These are phyloP conservation scores for Gossypium gossypioides DNA, from an alignment of 441 rosid genomes.

Conservation along the genomic window DNA sequence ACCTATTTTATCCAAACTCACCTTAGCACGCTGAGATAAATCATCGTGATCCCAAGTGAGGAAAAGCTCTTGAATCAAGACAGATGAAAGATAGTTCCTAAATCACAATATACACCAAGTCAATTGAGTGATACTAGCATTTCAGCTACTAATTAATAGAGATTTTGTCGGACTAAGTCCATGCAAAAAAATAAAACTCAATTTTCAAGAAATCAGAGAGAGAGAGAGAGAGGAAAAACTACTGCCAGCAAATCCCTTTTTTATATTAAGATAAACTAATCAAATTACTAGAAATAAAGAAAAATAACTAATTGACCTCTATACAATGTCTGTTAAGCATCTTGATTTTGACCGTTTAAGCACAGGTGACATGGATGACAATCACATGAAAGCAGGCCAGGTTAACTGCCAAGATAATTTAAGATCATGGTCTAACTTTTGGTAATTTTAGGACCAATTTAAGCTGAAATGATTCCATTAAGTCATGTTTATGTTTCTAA, in stretches of 20 bases:
- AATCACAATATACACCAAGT: conserved; percentile 28
- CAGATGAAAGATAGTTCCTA: conserved; percentile 96
- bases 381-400: neutral
- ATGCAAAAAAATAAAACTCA: neutral
- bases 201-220: neutral
- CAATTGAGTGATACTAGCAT: conserved; percentile 14
- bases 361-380: neutral
- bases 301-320: neutral
- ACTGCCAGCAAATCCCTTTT: neutral
- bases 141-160: neutral
- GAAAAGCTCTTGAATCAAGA: conserved; percentile 92
- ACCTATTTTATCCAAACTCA: conserved; percentile 19
- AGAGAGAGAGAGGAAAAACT: neutral
- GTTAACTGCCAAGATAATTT: neutral
- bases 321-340: neutral
- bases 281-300: neutral
- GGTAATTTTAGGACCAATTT: neutral
- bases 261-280: neutral
- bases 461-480: neutral
- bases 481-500: neutral
- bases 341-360: neutral
- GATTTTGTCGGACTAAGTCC: neutral
- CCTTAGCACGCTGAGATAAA: conserved; percentile 89
- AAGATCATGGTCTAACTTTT: neutral
- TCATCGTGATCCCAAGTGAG: conserved; percentile 98